phyloP scores from a whole-genome alignment of 1,139 yeast species.

The Yamadazyma spencermartinsiae region DNA sequence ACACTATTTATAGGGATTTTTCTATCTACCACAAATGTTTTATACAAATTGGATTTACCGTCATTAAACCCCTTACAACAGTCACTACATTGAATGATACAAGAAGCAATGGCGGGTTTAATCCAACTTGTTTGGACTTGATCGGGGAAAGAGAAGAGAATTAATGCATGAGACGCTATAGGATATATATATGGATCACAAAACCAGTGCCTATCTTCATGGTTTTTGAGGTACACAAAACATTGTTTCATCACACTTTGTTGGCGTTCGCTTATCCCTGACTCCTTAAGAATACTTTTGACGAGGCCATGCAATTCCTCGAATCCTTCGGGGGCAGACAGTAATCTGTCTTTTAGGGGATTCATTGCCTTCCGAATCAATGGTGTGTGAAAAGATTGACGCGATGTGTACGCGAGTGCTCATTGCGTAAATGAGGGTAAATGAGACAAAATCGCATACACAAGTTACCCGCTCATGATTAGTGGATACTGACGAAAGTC shows the following conservation, averaged over 20 bases:
- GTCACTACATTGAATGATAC: conserved; percentile 47
- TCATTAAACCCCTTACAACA: conserved; percentile 55
- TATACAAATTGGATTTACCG: conserved; percentile 52
- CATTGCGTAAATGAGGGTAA: too few relatives aligned
- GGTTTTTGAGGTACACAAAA: conserved; percentile 24
- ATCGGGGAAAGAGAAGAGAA: conserved; percentile 60
- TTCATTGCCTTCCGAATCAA: too few relatives aligned
- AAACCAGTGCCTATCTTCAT: conserved; percentile 46
- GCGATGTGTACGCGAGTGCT: too few relatives aligned
- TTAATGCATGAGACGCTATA: conserved; percentile 52
- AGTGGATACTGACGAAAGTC: too few relatives aligned
- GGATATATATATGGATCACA: conserved; percentile 53
- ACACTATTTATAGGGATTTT: conserved; percentile 51
- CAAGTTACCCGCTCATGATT: too few relatives aligned
- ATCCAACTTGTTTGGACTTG: conserved; percentile 44
- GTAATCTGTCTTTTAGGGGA: conserved; percentile 1
- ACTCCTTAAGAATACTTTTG: conserved; percentile 22
- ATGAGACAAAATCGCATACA: too few relatives aligned
- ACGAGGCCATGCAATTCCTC: conserved; percentile 25
- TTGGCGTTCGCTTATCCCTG: conserved; percentile 28
- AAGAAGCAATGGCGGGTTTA: conserved; percentile 37
- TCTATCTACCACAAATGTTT: conserved; percentile 52
- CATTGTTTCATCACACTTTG: conserved; percentile 27
- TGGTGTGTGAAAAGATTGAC: too few relatives aligned
- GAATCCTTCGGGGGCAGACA: conserved; percentile 24